Conservation (phyloP, 495 filamentous ascomycete species). For the Gamarada debralockiae region DNA sequence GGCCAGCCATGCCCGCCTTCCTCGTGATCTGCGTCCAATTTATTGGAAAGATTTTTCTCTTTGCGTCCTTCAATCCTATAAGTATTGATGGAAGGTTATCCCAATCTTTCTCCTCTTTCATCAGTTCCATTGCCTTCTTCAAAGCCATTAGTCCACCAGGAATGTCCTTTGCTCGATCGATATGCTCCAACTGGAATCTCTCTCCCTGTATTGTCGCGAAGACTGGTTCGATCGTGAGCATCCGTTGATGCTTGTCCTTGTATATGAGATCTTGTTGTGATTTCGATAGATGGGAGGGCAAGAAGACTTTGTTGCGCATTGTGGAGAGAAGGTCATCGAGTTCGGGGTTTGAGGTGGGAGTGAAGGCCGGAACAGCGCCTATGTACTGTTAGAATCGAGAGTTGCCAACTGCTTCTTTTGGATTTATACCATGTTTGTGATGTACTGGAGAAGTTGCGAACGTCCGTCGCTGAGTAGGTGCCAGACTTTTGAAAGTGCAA, state of each 20-base stretch:
- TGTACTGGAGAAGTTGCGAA: slow-evolving; percentile 15
- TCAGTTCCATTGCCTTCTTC: slow-evolving; percentile 37
- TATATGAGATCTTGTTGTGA: slow-evolving; percentile 54
- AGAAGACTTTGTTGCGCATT: slow-evolving; percentile 58
- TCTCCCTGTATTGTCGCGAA: slow-evolving; percentile 57
- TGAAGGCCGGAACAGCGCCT: slow-evolving; percentile 46
- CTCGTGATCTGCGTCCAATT: slow-evolving; percentile 21
- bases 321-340: slow-evolving; percentile 38
- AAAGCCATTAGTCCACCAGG: slow-evolving; percentile 34
- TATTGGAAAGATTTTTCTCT: not conserved
- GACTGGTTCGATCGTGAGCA: slow-evolving; percentile 54
- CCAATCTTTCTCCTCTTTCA: slow-evolving; percentile 56
- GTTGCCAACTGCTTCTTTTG: not conserved
- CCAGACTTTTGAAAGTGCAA: not conserved
- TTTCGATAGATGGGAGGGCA: slow-evolving; percentile 54
- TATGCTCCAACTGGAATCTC: slow-evolving; percentile 48
- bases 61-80: slow-evolving; percentile 39
- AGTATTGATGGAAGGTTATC: slow-evolving; percentile 56
- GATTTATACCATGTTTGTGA: slow-evolving; percentile 16
- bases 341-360: slow-evolving; percentile 44
- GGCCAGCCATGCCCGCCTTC: slow-evolving; percentile 32
- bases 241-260: slow-evolving; percentile 40
- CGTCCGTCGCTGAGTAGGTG: slow-evolving; percentile 3
- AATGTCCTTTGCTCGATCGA: slow-evolving; percentile 31
- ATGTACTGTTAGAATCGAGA: slow-evolving; percentile 1